Conservation (phyloP, 441 rosid species). For the Sinapis alba region DNA sequence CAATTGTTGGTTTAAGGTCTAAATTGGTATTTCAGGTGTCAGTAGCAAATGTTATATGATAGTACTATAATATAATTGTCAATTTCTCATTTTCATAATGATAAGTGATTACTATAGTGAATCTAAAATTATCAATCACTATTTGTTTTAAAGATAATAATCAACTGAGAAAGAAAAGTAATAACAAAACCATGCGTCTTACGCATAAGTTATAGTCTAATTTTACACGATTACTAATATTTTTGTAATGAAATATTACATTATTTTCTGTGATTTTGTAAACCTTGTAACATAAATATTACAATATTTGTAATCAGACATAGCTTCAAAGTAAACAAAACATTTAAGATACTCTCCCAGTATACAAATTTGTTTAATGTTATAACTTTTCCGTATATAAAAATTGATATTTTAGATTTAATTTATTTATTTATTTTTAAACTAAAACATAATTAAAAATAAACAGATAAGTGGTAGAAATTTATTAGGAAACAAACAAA, state of each 20-base stretch:
- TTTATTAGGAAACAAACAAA: no score
- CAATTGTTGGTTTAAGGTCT: conserved; percentile 17
- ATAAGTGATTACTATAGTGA: neutral
- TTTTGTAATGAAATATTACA: neutral
- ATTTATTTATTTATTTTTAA: no score
- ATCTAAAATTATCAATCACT: neutral
- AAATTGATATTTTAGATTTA: no score
- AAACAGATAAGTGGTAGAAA: no score
- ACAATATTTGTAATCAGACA: no score
- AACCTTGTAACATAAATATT: no score
- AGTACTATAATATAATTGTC: neutral
- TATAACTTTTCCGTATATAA: no score
- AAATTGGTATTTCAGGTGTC: neutral
- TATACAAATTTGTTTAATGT: no score
- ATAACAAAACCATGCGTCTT: neutral
- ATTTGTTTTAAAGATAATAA: neutral
- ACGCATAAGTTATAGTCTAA: neutral
- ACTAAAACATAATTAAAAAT: no score
- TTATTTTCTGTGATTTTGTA: no score
- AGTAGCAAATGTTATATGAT: no score
- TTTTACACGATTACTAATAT: neutral
- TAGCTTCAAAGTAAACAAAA: neutral
- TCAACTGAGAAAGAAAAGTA: neutral
- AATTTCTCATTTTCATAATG: conserved; percentile 12
- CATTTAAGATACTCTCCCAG: no score